Conservation (phyloP, 169 alveolate species). For the Theileria parva region DNA sequence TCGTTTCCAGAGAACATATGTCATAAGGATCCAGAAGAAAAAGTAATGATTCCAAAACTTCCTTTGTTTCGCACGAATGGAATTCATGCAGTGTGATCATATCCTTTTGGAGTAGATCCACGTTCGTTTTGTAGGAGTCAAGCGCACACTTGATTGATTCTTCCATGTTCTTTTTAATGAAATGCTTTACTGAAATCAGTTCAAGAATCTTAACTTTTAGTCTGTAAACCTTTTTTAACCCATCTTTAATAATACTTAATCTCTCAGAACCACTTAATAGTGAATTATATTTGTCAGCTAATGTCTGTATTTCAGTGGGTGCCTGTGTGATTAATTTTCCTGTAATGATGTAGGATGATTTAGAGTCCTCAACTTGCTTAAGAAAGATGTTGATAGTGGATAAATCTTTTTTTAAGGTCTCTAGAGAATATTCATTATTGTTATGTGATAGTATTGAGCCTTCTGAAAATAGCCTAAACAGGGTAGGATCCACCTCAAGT, state of each 20-base stretch:
- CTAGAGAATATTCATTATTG: neutral
- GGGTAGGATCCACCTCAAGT: neutral
- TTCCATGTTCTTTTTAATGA: slow-evolving; percentile 16
- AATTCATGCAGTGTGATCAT: slow-evolving; percentile 10
- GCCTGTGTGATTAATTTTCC: neutral
- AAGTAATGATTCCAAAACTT: slow-evolving; percentile 30
- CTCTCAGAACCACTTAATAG: neutral
- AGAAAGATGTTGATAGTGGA: neutral
- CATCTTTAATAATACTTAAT: neutral
- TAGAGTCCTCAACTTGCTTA: neutral
- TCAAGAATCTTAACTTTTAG: slow-evolving; percentile 26
- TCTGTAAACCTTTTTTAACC: neutral
- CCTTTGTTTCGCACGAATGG: slow-evolving; percentile 13
- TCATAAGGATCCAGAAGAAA: slow-evolving; percentile 25
- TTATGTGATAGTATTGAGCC: slow-evolving; percentile 16
- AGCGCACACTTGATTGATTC: slow-evolving; percentile 41
- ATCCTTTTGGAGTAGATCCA: slow-evolving; percentile 24
- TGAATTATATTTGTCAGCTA: neutral
- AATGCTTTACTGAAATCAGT: slow-evolving; percentile 20
- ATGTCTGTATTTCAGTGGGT: neutral
- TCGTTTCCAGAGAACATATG: slow-evolving; percentile 19
- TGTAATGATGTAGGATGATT: neutral
- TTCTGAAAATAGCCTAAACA: neutral
- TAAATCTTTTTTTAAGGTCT: neutral
- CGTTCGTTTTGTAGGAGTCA: slow-evolving; percentile 33